Conservation (phyloP, 768 basidiomycete species). For the Mycena crocata region DNA sequence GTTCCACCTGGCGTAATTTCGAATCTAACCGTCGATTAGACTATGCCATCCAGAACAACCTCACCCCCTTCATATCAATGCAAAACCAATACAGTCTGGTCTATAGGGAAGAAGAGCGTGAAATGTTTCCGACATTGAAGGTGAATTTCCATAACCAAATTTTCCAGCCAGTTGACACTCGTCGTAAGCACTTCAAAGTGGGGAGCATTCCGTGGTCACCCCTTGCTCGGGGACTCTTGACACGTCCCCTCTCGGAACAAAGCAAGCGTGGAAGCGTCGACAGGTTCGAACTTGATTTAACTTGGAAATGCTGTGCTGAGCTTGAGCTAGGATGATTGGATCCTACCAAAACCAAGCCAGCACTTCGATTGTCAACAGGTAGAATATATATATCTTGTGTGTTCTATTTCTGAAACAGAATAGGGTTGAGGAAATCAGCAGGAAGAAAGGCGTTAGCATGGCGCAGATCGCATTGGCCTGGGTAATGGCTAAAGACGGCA, state of each 20-base stretch:
- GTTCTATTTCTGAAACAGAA: conserved; percentile 8
- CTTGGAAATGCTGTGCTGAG: neutral
- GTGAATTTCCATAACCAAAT: conserved; percentile 34
- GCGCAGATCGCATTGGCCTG: conserved; percentile 68
- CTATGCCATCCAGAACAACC: conserved; percentile 68
- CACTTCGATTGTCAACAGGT: conserved; percentile 37
- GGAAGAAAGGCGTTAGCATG: conserved; percentile 64
- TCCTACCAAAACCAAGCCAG: conserved; percentile 39
- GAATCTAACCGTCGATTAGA: conserved; percentile 46
- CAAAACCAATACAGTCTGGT: conserved; percentile 73
- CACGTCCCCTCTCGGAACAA: conserved; percentile 51
- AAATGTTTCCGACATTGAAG: conserved; percentile 72
- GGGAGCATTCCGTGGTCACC: conserved; percentile 73
- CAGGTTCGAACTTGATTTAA: conserved; percentile 16
- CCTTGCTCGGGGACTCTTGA: conserved; percentile 62
- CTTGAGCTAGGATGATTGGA: conserved; percentile 31
- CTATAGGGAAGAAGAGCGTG: conserved; percentile 72
- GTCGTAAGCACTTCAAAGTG: conserved; percentile 60
- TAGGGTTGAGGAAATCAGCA: conserved; percentile 68
- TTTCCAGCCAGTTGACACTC: neutral
- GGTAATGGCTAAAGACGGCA: conserved; percentile 57
- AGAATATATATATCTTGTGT: conserved; percentile 7
- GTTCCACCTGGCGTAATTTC: neutral
- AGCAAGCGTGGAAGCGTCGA: conserved; percentile 55
- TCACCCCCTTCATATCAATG: conserved; percentile 76